Conservation (phyloP, 805 yeast species). For the Saturnispora hagleri region DNA sequence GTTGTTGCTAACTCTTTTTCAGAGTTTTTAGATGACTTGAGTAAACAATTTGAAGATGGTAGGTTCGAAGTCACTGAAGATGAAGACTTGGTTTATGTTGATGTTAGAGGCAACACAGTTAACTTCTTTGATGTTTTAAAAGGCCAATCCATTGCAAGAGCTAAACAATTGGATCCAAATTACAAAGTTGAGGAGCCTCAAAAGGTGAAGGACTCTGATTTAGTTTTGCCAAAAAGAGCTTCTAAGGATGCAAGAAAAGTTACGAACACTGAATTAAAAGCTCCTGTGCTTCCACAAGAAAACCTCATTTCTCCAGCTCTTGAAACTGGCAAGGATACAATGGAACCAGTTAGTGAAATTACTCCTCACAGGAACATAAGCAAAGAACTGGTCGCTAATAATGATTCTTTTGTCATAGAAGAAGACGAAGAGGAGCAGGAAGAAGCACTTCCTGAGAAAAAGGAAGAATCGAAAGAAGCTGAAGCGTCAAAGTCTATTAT, state of each 20-base stretch:
- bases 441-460: conserved; percentile 8
- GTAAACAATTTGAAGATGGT: conserved; percentile 80
- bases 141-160: conserved; percentile 42
- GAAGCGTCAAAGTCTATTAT: neutral
- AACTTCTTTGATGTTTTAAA: conserved; percentile 65
- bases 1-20: conserved; percentile 86
- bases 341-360: conserved; percentile 2
- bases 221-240: conserved; percentile 9
- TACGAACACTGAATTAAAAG: neutral
- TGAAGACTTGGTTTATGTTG: conserved; percentile 42
- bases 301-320: conserved; percentile 25
- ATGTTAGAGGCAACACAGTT: conserved; percentile 31
- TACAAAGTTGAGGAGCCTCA: conserved; percentile 7
- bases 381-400: conserved; percentile 14
- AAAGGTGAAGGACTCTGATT: conserved; percentile 10
- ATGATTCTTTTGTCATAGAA: conserved; percentile 24
- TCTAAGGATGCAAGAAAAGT: neutral
- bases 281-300: conserved; percentile 22
- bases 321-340: neutral
- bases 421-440: conserved; percentile 19
- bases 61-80: conserved; percentile 61
- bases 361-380: conserved; percentile 4
- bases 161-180: conserved; percentile 8
- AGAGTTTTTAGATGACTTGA: conserved; percentile 71
- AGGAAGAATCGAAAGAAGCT: conserved; percentile 6